Percentiles rank a stretch among this genome's conserved stretches.
phyloP scores from a whole-genome alignment of 345 rosid species.

The Bretschneidera sinensis region DNA sequence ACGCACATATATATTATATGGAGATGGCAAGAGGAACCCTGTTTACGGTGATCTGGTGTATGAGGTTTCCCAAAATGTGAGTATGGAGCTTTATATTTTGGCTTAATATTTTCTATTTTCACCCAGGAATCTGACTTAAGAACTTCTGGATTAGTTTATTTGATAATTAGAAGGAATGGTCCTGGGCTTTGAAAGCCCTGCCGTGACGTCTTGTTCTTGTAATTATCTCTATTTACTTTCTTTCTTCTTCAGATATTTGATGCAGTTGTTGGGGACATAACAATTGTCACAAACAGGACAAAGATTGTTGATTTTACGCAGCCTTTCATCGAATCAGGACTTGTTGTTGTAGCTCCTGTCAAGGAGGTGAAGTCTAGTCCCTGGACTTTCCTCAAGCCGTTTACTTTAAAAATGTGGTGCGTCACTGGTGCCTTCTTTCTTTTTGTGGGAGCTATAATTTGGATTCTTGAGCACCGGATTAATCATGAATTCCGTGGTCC shows the following conservation, averaged over 20 bases:
- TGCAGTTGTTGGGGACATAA: constrained; percentile 80
- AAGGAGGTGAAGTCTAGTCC: constrained; percentile 66
- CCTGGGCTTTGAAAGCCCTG: background rate
- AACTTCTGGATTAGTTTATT: background rate
- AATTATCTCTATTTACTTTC: constrained; percentile 1
- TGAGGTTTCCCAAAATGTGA: constrained; percentile 63
- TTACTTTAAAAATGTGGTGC: constrained; percentile 76
- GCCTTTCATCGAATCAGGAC: constrained; percentile 83
- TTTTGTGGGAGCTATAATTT: constrained; percentile 80
- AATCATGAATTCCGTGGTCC: constrained; percentile 86
- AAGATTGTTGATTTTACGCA: constrained; percentile 87
- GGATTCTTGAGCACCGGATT: constrained; percentile 94
- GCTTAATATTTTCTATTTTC: background rate
- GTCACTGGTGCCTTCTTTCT: constrained; percentile 81
- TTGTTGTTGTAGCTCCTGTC: constrained; percentile 77
- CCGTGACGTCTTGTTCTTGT: background rate
- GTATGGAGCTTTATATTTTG: too few relatives aligned
- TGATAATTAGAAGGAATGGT: constrained; percentile 1
- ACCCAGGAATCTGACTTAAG: background rate
- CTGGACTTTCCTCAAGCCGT: constrained; percentile 96
- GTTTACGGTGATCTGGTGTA: constrained; percentile 47
- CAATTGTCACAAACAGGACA: constrained; percentile 71
- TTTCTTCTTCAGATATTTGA: constrained; percentile 54
- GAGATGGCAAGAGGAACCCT: constrained; percentile 67
- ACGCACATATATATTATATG: constrained; percentile 49